phyloP scores from a whole-genome alignment of 106 monocot species.

The Platanthera zijinensis region DNA sequence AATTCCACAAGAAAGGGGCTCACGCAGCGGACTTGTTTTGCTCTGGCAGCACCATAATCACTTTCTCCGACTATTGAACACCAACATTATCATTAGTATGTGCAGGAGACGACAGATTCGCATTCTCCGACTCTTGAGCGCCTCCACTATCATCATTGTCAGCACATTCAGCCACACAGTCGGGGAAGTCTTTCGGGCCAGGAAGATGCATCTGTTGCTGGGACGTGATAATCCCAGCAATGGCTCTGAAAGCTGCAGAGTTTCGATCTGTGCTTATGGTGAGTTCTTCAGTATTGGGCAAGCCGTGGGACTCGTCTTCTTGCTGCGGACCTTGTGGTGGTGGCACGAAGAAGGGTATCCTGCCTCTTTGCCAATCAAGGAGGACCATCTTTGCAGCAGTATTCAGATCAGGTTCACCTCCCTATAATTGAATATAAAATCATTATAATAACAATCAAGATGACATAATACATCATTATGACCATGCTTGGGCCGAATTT shows the following conservation, averaged over 20 bases:
- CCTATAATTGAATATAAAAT: conserved; percentile 23
- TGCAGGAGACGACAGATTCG: background rate
- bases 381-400: conserved; percentile 64
- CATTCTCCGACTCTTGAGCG: background rate
- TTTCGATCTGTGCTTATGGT: conserved; percentile 20
- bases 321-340: conserved; percentile 23
- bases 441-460: background rate
- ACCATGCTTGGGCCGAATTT: no score
- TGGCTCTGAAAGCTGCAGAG: conserved; percentile 31
- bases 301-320: conserved; percentile 1
- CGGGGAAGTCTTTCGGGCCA: conserved; percentile 26
- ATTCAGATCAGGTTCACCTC: conserved; percentile 52
- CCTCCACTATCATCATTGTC: background rate
- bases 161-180: background rate
- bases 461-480: no score
- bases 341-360: conserved; percentile 63
- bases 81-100: no score
- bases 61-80: no score
- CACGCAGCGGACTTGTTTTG: no score
- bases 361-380: conserved; percentile 67
- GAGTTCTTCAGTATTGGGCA: conserved; percentile 12
- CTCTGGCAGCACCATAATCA: no score
- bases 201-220: conserved; percentile 49
- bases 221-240: conserved; percentile 39
- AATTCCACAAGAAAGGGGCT: no score